These are phyloP conservation scores for Irpex sp. DNA, from an alignment of 1,284 basidiomycete genomes.

Conservation along the genomic window DNA sequence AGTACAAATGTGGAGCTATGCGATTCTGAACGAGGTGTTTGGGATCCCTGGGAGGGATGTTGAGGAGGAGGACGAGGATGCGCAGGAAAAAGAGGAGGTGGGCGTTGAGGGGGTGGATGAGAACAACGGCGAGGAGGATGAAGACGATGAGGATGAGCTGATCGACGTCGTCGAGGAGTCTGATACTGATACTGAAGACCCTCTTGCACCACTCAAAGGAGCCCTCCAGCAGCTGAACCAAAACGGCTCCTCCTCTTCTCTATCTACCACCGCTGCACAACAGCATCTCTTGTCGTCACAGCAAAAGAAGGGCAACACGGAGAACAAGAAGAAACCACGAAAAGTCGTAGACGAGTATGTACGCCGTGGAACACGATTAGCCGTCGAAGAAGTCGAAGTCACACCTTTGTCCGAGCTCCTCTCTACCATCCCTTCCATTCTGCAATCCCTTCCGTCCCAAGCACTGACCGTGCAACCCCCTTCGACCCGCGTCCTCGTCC, in stretches of 20 bases:
- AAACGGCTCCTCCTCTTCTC: constrained; percentile 22
- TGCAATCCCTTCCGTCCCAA: not conserved
- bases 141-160: constrained; percentile 50
- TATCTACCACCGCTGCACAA: not conserved
- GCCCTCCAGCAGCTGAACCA: constrained; percentile 53
- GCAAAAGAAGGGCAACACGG: no score
- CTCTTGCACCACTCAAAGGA: constrained; percentile 64
- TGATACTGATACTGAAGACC: constrained; percentile 44
- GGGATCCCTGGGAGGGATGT: constrained; percentile 41
- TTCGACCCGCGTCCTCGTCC: constrained; percentile 49
- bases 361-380: constrained; percentile 67
- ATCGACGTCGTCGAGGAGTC: constrained; percentile 55
- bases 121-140: constrained; percentile 30
- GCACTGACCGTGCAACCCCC: constrained; percentile 31
- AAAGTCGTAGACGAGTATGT: constrained; percentile 64
- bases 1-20: constrained; percentile 64
- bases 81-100: constrained; percentile 3
- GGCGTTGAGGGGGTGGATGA: not conserved
- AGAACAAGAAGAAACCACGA: constrained; percentile 15
- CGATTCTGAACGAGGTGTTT: constrained; percentile 63
- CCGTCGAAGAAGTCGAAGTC: constrained; percentile 53
- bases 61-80: constrained; percentile 22
- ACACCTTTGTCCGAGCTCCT: constrained; percentile 45
- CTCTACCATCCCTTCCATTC: not conserved
- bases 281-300: no score